phyloP scores from a whole-genome alignment of 352 stramenopile genomes.

The Pythium scleroteichum region DNA sequence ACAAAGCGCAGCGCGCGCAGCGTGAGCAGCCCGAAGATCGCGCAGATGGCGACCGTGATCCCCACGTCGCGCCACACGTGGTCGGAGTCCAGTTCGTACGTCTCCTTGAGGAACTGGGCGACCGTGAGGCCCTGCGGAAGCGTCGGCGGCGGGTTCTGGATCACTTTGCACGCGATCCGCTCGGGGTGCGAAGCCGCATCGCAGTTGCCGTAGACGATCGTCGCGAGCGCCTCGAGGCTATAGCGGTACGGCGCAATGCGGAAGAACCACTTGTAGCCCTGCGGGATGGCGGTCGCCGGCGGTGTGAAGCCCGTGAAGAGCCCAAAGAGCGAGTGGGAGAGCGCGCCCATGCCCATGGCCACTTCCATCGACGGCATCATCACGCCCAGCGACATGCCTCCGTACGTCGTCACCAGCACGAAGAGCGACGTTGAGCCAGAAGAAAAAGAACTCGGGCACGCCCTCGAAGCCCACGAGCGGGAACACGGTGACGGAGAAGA shows the following conservation, averaged over 20 bases:
- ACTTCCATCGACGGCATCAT: constrained; percentile 25
- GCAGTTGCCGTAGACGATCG: constrained; percentile 13
- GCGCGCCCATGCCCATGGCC: constrained; percentile 17
- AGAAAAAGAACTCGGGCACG: constrained; percentile 12
- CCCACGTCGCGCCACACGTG: constrained; percentile 13
- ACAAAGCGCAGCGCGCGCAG: constrained; percentile 25
- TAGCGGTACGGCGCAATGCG: constrained; percentile 19
- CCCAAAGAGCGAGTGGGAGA: constrained; percentile 61
- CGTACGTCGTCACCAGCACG: constrained; percentile 29
- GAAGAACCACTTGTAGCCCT: constrained; percentile 55
- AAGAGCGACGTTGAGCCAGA: constrained; percentile 21
- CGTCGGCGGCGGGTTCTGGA: constrained; percentile 4
- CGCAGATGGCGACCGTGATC: neutral
- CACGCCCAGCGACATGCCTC: constrained; percentile 19
- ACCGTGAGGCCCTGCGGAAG: constrained; percentile 18
- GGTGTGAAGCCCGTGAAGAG: constrained; percentile 73
- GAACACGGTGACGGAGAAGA: neutral
- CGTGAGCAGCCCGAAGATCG: constrained; percentile 22
- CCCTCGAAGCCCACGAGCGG: constrained; percentile 24
- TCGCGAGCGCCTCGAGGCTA: constrained; percentile 2
- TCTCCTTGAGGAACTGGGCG: constrained; percentile 21
- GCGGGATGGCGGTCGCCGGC: constrained; percentile 42
- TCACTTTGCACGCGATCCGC: constrained; percentile 13
- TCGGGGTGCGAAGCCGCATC: constrained; percentile 3
- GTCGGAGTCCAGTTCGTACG: constrained; percentile 26